Evolutionary conservation across 257 asterid species (phyloP).

Genomic region (Nicotiana benthamiana): DNA sequence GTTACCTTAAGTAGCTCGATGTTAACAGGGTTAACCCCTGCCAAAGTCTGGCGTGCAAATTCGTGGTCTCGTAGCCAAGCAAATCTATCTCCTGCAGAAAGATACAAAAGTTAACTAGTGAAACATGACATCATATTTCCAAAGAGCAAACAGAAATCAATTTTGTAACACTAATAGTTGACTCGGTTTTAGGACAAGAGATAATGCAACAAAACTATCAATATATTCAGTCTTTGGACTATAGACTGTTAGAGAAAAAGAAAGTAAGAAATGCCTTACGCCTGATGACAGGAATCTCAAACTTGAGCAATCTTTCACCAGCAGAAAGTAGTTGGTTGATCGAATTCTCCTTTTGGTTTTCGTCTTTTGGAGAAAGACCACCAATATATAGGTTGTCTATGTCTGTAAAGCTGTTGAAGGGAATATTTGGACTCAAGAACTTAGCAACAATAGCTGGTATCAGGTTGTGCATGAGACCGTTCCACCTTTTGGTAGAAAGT

Average conservation of each 20-base stretch:
- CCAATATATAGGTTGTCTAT: neutral
- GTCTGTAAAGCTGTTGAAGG: constrained; percentile 9
- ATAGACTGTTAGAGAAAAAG: neutral
- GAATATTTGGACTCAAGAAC: constrained; percentile 4
- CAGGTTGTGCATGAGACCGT: constrained; percentile 2
- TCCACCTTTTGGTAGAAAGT: constrained; percentile 9
- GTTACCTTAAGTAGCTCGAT: constrained; percentile 16
- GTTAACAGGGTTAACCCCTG: constrained; percentile 19
- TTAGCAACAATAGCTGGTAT: constrained; percentile 12
- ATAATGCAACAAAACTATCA: neutral
- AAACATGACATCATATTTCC: too few species aligned
- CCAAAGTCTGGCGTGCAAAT: constrained; percentile 21
- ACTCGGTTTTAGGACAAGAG: neutral
- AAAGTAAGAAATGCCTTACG: neutral
- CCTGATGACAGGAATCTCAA: neutral
- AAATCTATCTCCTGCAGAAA: neutral
- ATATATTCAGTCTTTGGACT: neutral
- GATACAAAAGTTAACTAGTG: neutral
- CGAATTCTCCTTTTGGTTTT: neutral
- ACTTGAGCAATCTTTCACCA: neutral
- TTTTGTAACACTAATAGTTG: neutral
- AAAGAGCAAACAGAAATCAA: too few species aligned
- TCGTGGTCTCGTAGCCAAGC: constrained; percentile 20
- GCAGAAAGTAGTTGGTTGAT: neutral
- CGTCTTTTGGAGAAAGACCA: neutral